A percentile compares a stretch with the other conserved stretches of the same genome.
phyloP scores from a whole-genome alignment of 1,284 basidiomycete genomes.

The Hypsizygus ulmarius region DNA sequence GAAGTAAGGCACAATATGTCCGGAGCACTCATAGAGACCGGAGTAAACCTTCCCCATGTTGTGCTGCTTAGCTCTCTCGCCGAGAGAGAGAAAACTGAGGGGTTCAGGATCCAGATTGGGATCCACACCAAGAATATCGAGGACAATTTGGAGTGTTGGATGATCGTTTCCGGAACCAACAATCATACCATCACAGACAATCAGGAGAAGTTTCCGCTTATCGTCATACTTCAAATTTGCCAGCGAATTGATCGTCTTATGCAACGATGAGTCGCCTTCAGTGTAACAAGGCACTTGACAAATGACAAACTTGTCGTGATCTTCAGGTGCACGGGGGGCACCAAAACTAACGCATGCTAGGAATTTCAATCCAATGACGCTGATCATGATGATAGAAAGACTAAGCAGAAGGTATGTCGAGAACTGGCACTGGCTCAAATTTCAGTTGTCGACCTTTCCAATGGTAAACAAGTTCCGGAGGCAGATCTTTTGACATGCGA shows the following conservation, averaged over 20 bases:
- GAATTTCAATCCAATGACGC: conserved; percentile 98
- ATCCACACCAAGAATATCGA: conserved; percentile 95
- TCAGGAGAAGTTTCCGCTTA: conserved; percentile 91
- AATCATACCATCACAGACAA: conserved; percentile 99
- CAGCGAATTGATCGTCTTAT: conserved; percentile 91
- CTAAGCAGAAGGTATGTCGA: conserved; percentile 90
- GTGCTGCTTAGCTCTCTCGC: conserved; percentile 94
- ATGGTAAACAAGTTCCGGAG: conserved; percentile 91
- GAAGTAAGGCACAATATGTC: conserved; percentile 95
- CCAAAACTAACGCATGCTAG: conserved; percentile 91
- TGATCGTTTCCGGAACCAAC: conserved; percentile 94
- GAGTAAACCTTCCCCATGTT: conserved; percentile 99
- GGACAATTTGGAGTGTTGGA: conserved; percentile 89
- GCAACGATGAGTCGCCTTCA: conserved; percentile 87
- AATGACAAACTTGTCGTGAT: conserved; percentile 98
- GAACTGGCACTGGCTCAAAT: conserved; percentile 90
- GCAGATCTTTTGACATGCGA: conserved; percentile 81
- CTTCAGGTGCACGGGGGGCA: conserved; percentile 82
- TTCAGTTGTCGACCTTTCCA: conserved; percentile 90
- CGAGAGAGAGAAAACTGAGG: conserved; percentile 89
- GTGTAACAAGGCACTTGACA: conserved; percentile 99
- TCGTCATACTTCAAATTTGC: conserved; percentile 96
- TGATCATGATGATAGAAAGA: conserved; percentile 90
- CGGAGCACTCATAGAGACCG: conserved; percentile 90
- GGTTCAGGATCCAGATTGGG: conserved; percentile 93